Base-by-base conservation (phyloP, 148 eudicot genomes). In the Amaranthus hypochondriacus region DNA sequence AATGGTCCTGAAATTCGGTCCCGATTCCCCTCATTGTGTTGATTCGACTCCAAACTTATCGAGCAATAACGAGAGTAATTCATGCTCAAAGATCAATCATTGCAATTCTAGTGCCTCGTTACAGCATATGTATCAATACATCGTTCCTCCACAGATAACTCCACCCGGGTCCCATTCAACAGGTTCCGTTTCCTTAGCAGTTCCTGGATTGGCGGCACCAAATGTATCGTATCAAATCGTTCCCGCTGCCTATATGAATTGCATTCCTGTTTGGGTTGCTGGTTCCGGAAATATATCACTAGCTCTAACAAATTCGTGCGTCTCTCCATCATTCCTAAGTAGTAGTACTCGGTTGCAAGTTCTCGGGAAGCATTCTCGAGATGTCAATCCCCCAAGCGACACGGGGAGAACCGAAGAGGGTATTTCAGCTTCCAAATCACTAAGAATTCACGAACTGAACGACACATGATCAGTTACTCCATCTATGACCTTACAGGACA, bases 361-460 rank as follows among this genome's bases (percentile, higher is more conserved):
- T 68, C 78, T 76, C n/a, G 86, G 84, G 47, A 85, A 83, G 72
- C 84, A 83, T 71, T 63, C 75, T 13, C 73, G 84, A 71, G 86
- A 78, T 47, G 62, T 21, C 14, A 62, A 56, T 67, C 14, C 52
- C 53, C 4, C 68, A 7, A 62, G 53, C 2, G 79, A 75, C 39
- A 28, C 39, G 9, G 76, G 76, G 42, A 68, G 54, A 44, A 57
- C 68, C 5, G 83, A 70, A 49, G 82, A 77, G 56, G 70, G 78
- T 44, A 48, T 85, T 18, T 73, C 79, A 53, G 75, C 73, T 61
- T 78, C 87, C 1, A 87, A 85, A 71, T 75, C 70, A 4, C 68
- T 76, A 18, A 74, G 82, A 64, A 66, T 83, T 57, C 75, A 78
- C 47, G 84, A 77, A 47, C 51, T 77, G 3, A 61, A 72, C 58